Evolutionary conservation across 2,329 filamentous ascomycete genomes (phyloP).

Genomic region (Trichophyton equinum): DNA sequence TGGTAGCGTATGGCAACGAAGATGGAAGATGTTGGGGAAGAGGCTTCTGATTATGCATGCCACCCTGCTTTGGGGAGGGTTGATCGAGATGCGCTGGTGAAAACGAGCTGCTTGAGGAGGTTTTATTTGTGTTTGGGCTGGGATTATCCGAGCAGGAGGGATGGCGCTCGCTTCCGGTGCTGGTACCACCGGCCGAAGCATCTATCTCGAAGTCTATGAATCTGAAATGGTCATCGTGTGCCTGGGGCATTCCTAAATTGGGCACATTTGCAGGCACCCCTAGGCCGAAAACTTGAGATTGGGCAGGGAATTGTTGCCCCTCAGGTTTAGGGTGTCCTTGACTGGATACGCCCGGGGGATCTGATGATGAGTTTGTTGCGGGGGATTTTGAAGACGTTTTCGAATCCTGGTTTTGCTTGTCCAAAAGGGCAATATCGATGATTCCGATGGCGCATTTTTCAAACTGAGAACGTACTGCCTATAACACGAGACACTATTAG

Average conservation of each 20-base stretch:
- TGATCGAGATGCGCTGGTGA: conserved; percentile 21
- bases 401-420: not conserved
- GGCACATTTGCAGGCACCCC: not conserved
- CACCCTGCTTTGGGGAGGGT: conserved; percentile 17
- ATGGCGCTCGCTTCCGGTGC: conserved; percentile 19
- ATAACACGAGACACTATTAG: not conserved
- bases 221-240: conserved; percentile 7
- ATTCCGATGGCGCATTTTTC: not conserved
- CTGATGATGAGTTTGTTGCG: not conserved
- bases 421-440: not conserved
- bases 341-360: not conserved
- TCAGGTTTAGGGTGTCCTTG: not conserved
- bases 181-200: conserved; percentile 20
- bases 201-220: conserved; percentile 23
- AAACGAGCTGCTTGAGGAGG: conserved; percentile 28
- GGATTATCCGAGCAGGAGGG: conserved; percentile 25
- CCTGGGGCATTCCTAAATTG: conserved; percentile 1
- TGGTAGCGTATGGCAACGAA: not conserved
- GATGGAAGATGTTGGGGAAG: not conserved
- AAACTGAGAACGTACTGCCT: conserved; percentile 12
- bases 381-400: not conserved
- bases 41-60: conserved; percentile 11
- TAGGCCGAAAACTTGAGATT: not conserved
- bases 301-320: not conserved
- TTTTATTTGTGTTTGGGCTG: conserved; percentile 26